Base-by-base conservation (phyloP, 805 yeast species). In the Metschnikowia lachancei region DNA sequence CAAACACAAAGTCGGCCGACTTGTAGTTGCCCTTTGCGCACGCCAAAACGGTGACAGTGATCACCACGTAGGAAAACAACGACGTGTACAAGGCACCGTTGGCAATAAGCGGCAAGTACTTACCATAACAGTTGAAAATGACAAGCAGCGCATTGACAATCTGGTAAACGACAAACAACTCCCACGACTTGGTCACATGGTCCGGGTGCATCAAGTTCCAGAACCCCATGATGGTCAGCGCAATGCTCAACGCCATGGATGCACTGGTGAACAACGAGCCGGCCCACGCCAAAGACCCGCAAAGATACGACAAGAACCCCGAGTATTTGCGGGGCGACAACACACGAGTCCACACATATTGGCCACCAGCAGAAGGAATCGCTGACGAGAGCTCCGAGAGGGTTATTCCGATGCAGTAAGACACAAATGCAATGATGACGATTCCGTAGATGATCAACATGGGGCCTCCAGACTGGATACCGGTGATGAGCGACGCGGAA, bases 401-500 rank as follows among this genome's bases (percentile, higher is more conserved):
- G 6, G 74, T 62, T 45, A 64, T 61, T 16, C 71, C 75, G 45
- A 70, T 61, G 53, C 67, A 61, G 49, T 63, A 60, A 17, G 73
- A 67, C 37, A 70, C 59, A 47, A 52, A 55, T 5, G 70, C 64
- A 30, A 69, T 67, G 51, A 69, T 70, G 36, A 70, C 59, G 50
- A 70, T 68, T 14, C 75, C 75, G 50, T 68, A 70, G 14, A 70
- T 62, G 50, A 70, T 69, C 56, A 69, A 51, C 47, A 68, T 49
- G 8, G 75, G 74, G 22, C 75, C 75, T 9, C 75, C 74, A 14
- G 74, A 67, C 47, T 61, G 62, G 47, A 70, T 70, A 29, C 74
- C 74, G 16, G 74, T 68, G 53, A 67, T 58, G 46, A 70, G 62
- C 28, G 72, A 63, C 4, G 74, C 69, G 13, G 69, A 62, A 41